Percentiles rank a stretch among this genome's conserved stretches.
Evolutionary conservation across 1,284 basidiomycete genomes (phyloP).

Genomic region (Sphaerobolus stellatus): DNA sequence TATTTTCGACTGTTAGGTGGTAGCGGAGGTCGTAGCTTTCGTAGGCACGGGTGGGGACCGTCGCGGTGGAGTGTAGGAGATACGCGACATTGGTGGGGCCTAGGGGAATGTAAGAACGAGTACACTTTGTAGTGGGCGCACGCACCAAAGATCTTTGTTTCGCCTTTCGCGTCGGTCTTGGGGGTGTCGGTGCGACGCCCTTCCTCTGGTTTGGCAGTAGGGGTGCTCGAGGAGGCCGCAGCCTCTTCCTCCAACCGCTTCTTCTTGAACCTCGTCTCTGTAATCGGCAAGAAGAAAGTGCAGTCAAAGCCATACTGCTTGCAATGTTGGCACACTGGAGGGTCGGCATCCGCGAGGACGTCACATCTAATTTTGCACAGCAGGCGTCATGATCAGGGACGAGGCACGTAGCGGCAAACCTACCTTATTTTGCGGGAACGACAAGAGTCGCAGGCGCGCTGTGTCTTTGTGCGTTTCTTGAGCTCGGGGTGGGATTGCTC

Average conservation of each 20-base stretch:
- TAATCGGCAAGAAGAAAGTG: slow-evolving; percentile 96
- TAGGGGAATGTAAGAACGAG: slow-evolving; percentile 30
- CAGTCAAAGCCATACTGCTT: slow-evolving; percentile 90
- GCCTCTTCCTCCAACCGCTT: slow-evolving; percentile 74
- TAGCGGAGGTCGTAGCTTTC: slow-evolving; percentile 85
- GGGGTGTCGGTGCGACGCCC: slow-evolving; percentile 25
- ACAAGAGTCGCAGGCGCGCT: slow-evolving; percentile 88
- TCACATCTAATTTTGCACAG: slow-evolving; percentile 58
- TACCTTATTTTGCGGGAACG: slow-evolving; percentile 90
- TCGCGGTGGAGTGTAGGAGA: slow-evolving; percentile 84
- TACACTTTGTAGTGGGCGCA: slow-evolving; percentile 23
- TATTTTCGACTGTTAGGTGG: slow-evolving; percentile 82
- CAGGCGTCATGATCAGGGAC: slow-evolving; percentile 5
- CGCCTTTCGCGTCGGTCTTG: slow-evolving; percentile 20
- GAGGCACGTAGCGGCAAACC: slow-evolving; percentile 21
- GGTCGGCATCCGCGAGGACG: slow-evolving; percentile 69
- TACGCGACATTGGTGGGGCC: slow-evolving; percentile 86
- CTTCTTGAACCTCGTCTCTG: slow-evolving; percentile 98
- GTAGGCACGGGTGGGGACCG: slow-evolving; percentile 79
- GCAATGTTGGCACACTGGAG: slow-evolving; percentile 81
- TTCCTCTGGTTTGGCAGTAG: slow-evolving; percentile 26
- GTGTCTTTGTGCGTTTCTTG: slow-evolving; percentile 88
- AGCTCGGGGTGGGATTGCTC: slow-evolving; percentile 40
- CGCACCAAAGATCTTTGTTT: slow-evolving; percentile 19
- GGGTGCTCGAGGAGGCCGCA: slow-evolving; percentile 1